Base-by-base conservation (phyloP, 495 filamentous ascomycete species). In the Aspergillus incahuasiensis region DNA sequence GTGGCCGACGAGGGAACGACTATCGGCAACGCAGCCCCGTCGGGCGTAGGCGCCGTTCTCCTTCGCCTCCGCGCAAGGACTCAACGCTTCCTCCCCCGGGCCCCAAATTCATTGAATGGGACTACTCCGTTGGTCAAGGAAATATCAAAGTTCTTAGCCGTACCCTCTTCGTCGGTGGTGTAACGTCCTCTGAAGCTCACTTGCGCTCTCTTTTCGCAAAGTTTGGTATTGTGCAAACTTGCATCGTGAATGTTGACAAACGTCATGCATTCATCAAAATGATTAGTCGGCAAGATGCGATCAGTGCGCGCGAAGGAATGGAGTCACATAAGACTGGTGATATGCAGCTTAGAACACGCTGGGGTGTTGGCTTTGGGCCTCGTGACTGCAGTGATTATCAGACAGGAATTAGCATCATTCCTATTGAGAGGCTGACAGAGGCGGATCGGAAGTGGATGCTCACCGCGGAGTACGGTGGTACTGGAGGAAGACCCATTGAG, bases 241-340 rank as follows among this genome's bases (percentile, higher is more conserved):
- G 91, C 70, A 99, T 99, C 57, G 92, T 97, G 63, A 96, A 97
- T 72, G 86, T 87, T 55, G 95, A 97, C 61, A 97, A 96, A 72
- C 88, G 94, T 20, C 95, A 97, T 72, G 94, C 94, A 12, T 99
- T 99, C 64, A 92, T 99, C 58, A 99, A 99, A 71, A 97, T 99
- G 94, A 80, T 91, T 54, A 89, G 80, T 52, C 91, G 95, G 21
- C 75, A 80, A 25, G 91, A 97, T 66, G 92, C 94, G 11, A 79
- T 96, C 24, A 70, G 67, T 48, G 94, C 94, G 47, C 90, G 94
- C 57, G 83, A 87, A n/a, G 90, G 86, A 40, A 97, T 97, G 91
- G 91, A 96, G 61, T 86, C 84, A 5, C 80, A 83, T 60, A 83
- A 85, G 53, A 78, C 80, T 48, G 76, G 82, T 24, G 84, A 92